These are phyloP conservation scores for Nemania sp. DNA, from an alignment of 2,329 filamentous ascomycete genomes.

Conservation along the genomic window DNA sequence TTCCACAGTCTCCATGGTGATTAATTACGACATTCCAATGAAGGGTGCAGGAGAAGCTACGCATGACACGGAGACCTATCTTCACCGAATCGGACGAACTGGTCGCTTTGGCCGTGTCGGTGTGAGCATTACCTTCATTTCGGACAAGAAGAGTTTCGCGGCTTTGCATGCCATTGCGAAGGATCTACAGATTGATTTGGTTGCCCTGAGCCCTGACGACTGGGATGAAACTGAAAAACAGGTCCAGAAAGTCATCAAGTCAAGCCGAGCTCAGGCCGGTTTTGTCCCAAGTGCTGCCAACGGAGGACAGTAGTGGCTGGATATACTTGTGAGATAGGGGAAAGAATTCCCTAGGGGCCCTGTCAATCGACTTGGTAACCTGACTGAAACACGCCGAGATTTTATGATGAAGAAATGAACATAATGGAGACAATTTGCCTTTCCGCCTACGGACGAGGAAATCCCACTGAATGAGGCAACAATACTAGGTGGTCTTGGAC, in stretches of 20 bases:
- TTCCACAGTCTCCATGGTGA: conserved; percentile 94
- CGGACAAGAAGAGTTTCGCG: conserved; percentile 83
- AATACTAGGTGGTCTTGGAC: conserved; percentile 9
- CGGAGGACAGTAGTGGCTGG: conserved; percentile 3
- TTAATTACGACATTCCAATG: conserved; percentile 93
- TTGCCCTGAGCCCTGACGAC: conserved; percentile 84
- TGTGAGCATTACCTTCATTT: conserved; percentile 94
- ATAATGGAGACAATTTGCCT: conserved; percentile 32
- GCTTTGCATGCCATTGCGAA: conserved; percentile 83
- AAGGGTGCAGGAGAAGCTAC: conserved; percentile 81
- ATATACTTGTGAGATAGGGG: background rate
- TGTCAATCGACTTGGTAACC: background rate
- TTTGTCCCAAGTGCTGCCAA: conserved; percentile 57
- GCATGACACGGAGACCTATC: conserved; percentile 93
- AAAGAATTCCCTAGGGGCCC: background rate
- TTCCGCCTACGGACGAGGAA: conserved; percentile 5
- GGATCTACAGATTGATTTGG: conserved; percentile 84
- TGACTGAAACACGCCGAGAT: conserved; percentile 7
- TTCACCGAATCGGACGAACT: conserved; percentile 97
- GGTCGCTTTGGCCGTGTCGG: conserved; percentile 97
- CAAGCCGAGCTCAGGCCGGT: conserved; percentile 68
- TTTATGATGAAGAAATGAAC: conserved; percentile 32
- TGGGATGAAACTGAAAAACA: conserved; percentile 90
- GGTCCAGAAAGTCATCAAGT: conserved; percentile 85
- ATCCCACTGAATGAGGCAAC: conserved; percentile 4